Evolutionary conservation across 352 stramenopile genomes (phyloP).

Genomic region (Pythium volutum): DNA sequence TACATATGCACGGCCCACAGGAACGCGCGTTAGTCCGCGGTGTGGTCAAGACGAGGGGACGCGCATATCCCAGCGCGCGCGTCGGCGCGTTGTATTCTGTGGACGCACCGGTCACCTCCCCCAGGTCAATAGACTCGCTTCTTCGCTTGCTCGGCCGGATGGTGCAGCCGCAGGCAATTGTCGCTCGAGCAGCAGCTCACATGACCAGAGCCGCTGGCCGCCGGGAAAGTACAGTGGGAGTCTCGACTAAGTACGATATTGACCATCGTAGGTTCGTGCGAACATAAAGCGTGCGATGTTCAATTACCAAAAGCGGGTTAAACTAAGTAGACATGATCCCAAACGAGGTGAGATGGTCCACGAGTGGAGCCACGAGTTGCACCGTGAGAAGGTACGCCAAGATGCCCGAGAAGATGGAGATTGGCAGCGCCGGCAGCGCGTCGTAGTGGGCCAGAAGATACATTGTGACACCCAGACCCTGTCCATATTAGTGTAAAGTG

Average conservation of each 20-base stretch:
- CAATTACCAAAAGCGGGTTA: constrained; percentile 13
- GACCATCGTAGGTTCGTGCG: constrained; percentile 3
- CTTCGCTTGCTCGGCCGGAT: constrained; percentile 19
- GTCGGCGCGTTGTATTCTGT: background rate
- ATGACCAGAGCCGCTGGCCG: constrained; percentile 21
- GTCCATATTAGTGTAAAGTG: background rate
- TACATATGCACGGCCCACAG: background rate
- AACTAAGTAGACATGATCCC: constrained; percentile 7
- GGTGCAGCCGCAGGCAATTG: constrained; percentile 27
- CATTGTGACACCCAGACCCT: constrained; percentile 90
- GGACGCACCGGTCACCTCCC: background rate
- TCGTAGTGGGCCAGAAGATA: constrained; percentile 92
- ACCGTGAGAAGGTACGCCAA: constrained; percentile 40
- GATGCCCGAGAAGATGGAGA: constrained; percentile 92
- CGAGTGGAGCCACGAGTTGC: constrained; percentile 33
- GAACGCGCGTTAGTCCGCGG: background rate
- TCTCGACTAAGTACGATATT: constrained; percentile 24
- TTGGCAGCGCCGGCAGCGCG: constrained; percentile 93
- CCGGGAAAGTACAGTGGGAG: background rate
- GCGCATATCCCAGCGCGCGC: background rate
- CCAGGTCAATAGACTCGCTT: constrained; percentile 4
- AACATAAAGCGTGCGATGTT: background rate
- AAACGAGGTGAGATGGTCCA: constrained; percentile 22
- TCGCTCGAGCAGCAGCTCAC: constrained; percentile 21
- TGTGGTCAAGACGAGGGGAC: background rate